Conservation (phyloP, 78 protist genomes). For the Protostelium mycophagum region DNA sequence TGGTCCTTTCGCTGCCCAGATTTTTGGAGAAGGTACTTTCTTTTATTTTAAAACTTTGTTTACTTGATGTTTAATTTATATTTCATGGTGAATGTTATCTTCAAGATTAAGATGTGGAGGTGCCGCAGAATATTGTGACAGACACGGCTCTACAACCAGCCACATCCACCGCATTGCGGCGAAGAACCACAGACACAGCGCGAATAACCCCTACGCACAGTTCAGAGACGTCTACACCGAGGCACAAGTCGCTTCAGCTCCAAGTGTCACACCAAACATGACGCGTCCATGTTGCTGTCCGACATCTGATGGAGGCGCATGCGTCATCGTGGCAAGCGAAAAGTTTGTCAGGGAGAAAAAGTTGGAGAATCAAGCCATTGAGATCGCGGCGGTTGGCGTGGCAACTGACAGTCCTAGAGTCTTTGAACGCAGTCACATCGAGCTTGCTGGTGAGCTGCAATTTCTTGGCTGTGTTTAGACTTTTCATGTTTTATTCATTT, state of each 20-base stretch:
- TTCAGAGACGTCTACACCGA: constrained; percentile 26
- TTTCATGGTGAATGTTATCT: too few relatives aligned
- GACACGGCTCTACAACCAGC: not conserved
- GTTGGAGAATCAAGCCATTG: constrained; percentile 26
- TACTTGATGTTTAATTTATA: too few relatives aligned
- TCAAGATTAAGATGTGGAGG: not conserved
- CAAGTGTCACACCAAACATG: not conserved
- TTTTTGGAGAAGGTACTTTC: constrained; percentile 26
- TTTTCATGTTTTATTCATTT: too few relatives aligned
- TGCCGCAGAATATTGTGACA: not conserved
- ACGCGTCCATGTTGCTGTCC: constrained; percentile 35
- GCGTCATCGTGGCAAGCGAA: constrained; percentile 21
- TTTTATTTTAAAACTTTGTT: not conserved
- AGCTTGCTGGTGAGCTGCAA: constrained; percentile 1
- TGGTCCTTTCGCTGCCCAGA: constrained; percentile 27
- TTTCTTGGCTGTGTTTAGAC: too few relatives aligned
- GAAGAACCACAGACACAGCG: constrained; percentile 50
- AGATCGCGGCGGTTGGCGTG: constrained; percentile 6
- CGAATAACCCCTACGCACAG: constrained; percentile 38
- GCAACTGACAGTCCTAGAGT: constrained; percentile 7
- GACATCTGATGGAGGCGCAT: constrained; percentile 40
- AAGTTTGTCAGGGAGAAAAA: constrained; percentile 20
- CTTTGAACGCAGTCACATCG: not conserved
- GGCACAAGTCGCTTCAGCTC: not conserved
- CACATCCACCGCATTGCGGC: constrained; percentile 31